Evolutionary conservation across 805 yeast species (phyloP).

Genomic region (Saccharomycopsis malanga): DNA sequence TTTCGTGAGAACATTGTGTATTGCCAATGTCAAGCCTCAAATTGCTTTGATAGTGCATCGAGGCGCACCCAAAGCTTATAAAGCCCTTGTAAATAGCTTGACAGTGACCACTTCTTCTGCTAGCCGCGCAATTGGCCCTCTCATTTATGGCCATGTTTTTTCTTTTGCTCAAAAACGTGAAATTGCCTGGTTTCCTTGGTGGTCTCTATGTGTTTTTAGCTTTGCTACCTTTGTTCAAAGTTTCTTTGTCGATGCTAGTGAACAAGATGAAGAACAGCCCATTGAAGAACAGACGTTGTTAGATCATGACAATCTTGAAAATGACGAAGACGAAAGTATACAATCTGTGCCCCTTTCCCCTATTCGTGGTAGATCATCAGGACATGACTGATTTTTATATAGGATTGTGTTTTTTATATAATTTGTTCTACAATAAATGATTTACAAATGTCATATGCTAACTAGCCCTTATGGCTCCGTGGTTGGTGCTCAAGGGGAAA

Average conservation of each 20-base stretch:
- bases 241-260: slow-evolving; percentile 2
- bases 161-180: slow-evolving; percentile 22
- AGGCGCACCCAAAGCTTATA: slow-evolving; percentile 36
- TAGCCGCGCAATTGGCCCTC: slow-evolving; percentile 44
- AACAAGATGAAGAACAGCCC: not conserved
- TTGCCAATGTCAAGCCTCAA: slow-evolving; percentile 39
- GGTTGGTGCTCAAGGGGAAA: too few species aligned
- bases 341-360: not conserved
- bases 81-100: slow-evolving; percentile 42
- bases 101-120: slow-evolving; percentile 39
- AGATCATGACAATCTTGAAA: not conserved
- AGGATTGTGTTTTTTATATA: too few species aligned
- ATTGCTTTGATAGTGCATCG: slow-evolving; percentile 40
- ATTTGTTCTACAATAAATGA: too few species aligned
- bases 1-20: slow-evolving; percentile 27
- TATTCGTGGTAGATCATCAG: too few species aligned
- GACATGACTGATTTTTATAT: too few species aligned
- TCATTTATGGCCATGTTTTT: slow-evolving; percentile 38
- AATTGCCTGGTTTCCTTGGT: slow-evolving; percentile 27
- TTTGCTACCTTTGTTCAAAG: slow-evolving; percentile 6
- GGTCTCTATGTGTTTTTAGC: slow-evolving; percentile 26
- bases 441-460: too few species aligned
- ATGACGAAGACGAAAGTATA: not conserved
- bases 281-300: not conserved
- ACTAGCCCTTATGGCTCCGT: too few species aligned